Base-by-base conservation (phyloP, 768 basidiomycete genomes). In the Macrolepiota dolichaula region DNA sequence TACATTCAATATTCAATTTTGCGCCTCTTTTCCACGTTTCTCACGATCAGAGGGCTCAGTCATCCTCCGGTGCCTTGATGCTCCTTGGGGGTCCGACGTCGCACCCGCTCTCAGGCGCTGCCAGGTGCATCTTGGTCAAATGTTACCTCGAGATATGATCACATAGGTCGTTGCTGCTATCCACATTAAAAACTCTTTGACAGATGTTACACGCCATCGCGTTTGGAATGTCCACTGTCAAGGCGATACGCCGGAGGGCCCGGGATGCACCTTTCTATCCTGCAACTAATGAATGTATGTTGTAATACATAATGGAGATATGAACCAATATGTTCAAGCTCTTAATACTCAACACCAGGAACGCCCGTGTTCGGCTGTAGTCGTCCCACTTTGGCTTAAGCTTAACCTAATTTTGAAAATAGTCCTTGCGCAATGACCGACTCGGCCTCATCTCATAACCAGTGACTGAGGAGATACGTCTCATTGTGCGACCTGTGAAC, bases 1-100 rank as follows among this genome's bases (percentile, higher is more conserved):
- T 57, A 24, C 42, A n/a, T 32, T 50, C 22, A 19, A 3, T 13
- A 13, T 59, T 42, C 49, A 47, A 59, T 51, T 63, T 65, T 62
- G 62, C 44, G 38, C 24, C 24, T 38, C 51, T 32, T 49, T 22
- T 37, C 53, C n/a, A 42, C 17, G 15, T 32, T 61, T 65, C 64
- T 17, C 51, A 63, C 62, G 62, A 38, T 40, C 54, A 56, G 13
- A 49, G 13, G 11, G 47, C 19, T 13, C 19, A 37, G 35, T 52
- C 55, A 49, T 11, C 29, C 35, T 53, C 35, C 49, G 37, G 57
- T 59, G 57, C 50, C 57, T 59, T 24, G 42, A 52, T 52, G 10
- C 13, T 19, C n/a, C n/a, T n/a, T n/a, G n/a, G n/a, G n/a, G n/a
- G 7, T 7, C 7, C 7, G 29, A 32, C 7, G 29, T 7, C 29